Conservation (phyloP, 2,329 filamentous ascomycete genomes). For the Cyclaneusma minus region DNA sequence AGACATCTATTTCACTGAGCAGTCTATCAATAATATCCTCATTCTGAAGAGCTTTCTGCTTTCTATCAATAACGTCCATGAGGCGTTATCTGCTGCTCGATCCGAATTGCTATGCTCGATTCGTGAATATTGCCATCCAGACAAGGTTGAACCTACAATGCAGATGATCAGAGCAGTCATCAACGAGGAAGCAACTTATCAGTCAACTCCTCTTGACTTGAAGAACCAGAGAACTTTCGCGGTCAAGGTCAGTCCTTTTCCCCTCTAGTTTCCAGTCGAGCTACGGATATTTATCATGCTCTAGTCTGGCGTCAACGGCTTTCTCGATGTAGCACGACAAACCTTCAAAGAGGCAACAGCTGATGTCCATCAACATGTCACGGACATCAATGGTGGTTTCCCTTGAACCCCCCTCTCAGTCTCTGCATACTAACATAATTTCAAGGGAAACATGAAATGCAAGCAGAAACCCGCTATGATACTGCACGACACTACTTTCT, state of each 20-base stretch:
- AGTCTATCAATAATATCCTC: slow-evolving; percentile 73
- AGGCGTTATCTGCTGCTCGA: slow-evolving; percentile 48
- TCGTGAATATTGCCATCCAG: slow-evolving; percentile 50
- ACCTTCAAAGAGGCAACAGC: slow-evolving; percentile 80
- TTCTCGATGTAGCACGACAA: slow-evolving; percentile 77
- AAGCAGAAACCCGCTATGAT: slow-evolving; percentile 60
- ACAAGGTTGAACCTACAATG: slow-evolving; percentile 43
- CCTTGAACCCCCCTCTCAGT: not conserved
- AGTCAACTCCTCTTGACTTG: slow-evolving; percentile 66
- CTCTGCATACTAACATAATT: slow-evolving; percentile 3
- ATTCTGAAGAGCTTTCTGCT: slow-evolving; percentile 72
- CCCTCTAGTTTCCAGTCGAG: not conserved
- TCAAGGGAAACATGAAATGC: slow-evolving; percentile 30
- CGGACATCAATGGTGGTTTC: slow-evolving; percentile 44
- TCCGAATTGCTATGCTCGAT: slow-evolving; percentile 53
- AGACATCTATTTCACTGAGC: slow-evolving; percentile 55
- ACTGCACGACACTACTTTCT: slow-evolving; percentile 68
- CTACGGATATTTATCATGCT: slow-evolving; percentile 10
- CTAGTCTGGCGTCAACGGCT: slow-evolving; percentile 66
- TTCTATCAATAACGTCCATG: slow-evolving; percentile 49
- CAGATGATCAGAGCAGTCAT: slow-evolving; percentile 53
- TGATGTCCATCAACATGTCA: slow-evolving; percentile 58
- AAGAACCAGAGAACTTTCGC: slow-evolving; percentile 85
- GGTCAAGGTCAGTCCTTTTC: slow-evolving; percentile 44
- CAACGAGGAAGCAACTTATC: slow-evolving; percentile 68